Conservation (phyloP, 768 basidiomycete species). For the Termitomyces sp. region DNA sequence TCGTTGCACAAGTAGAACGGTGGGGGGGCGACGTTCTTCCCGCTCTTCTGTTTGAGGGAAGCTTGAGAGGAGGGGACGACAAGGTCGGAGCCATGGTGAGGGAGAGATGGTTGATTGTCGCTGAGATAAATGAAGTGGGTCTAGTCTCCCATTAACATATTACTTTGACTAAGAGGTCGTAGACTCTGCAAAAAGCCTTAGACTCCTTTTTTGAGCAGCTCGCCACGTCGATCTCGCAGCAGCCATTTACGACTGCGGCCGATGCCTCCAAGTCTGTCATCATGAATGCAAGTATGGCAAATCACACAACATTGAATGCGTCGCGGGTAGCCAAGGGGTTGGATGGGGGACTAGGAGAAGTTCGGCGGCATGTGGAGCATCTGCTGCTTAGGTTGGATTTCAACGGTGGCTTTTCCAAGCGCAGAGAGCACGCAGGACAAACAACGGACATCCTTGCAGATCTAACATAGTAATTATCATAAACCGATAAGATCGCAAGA, state of each 20-base stretch:
- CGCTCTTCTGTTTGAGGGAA: slow-evolving; percentile 77
- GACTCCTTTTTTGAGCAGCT: slow-evolving; percentile 79
- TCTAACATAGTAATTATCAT: slow-evolving; percentile 1
- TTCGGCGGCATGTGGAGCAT: slow-evolving; percentile 77
- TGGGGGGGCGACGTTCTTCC: slow-evolving; percentile 93
- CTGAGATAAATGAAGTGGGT: slow-evolving; percentile 73
- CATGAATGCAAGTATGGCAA: slow-evolving; percentile 51
- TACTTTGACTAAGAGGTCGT: not conserved
- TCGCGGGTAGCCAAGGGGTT: slow-evolving; percentile 43
- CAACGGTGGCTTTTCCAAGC: slow-evolving; percentile 67
- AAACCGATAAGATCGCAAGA: slow-evolving; percentile 11
- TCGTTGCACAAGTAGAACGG: slow-evolving; percentile 83
- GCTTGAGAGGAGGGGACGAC: slow-evolving; percentile 50
- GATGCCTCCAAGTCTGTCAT: slow-evolving; percentile 71
- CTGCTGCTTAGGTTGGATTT: slow-evolving; percentile 80
- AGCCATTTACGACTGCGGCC: slow-evolving; percentile 53
- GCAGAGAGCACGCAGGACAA: slow-evolving; percentile 20
- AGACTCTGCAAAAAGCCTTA: slow-evolving; percentile 66
- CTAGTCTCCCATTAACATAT: not conserved
- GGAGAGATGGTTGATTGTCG: slow-evolving; percentile 61
- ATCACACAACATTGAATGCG: slow-evolving; percentile 47
- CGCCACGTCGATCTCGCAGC: slow-evolving; percentile 69
- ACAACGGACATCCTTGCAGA: slow-evolving; percentile 34
- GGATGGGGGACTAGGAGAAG: slow-evolving; percentile 56
- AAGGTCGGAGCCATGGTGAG: slow-evolving; percentile 68